Base-by-base conservation (phyloP, 495 filamentous ascomycete genomes). In the Podospora comata region DNA sequence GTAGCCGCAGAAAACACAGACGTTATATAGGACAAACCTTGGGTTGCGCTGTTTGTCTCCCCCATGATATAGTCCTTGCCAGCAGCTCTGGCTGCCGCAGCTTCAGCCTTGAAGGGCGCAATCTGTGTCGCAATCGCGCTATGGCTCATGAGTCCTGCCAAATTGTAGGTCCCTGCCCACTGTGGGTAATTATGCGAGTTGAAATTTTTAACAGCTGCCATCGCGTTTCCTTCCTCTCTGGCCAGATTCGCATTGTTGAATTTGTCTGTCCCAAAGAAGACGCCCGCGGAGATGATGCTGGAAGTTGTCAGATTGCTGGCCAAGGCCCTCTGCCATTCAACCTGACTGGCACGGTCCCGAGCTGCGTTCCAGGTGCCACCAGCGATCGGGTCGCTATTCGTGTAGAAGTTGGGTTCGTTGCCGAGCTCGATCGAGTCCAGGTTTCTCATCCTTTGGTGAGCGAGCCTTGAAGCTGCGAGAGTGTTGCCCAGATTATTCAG, bases 101-200 rank as follows among this genome's bases (percentile, higher is more conserved):
- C 74, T 63, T 89, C 85, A 1, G 80, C 76, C 18, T 80, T 79
- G 69, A 85, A 89, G 9, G 72, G 68, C 4, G 75, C 72, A 15
- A 88, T 74, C 64, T 87, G 84, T 3, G 54, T 67, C 3, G 68
- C 68, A 0, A 69, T 75, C 2, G 73, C 77, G 0, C 79, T 78
- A 64, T 89, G 86, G 59, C 79, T 80, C 84, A 88, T 87, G 0
- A 88, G 76, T 0, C 76, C 78, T 0, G 76, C 77, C 27, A 84
- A 72, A 4, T 74, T 78, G 0, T 85, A 85, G 7, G 61, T 63
- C 34, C 61, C 61, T 20, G 61, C 61, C 61, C 61, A 63, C 18
- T 86, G 85, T 0, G 87, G 86, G 68, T 88, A 89, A 69, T 88
- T 87, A 72, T 88, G 86, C 58, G 85, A 85, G 44, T 84, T 83